Conservation (phyloP, 805 yeast species). For the Teunomyces cretensis region DNA sequence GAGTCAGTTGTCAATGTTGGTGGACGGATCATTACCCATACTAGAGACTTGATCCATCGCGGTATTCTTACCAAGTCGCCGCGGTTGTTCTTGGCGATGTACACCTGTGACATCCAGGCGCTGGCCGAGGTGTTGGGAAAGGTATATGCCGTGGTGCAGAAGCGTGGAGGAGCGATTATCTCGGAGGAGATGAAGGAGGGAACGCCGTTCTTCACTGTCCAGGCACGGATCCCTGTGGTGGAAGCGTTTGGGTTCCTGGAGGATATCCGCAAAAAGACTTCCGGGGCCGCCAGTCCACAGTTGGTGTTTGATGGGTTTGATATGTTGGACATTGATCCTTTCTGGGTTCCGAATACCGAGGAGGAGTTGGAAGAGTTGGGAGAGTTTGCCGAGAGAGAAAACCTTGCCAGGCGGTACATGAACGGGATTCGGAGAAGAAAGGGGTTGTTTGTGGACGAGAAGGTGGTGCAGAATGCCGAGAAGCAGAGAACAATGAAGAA, state of each 20-base stretch:
- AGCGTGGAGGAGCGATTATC: constrained; percentile 78
- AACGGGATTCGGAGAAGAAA: constrained; percentile 78
- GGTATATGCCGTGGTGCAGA: constrained; percentile 91
- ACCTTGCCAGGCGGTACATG: constrained; percentile 85
- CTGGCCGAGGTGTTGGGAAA: constrained; percentile 92
- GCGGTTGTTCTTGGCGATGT: constrained; percentile 87
- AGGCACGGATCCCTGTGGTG: constrained; percentile 84
- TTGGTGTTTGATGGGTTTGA: constrained; percentile 88
- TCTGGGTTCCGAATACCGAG: constrained; percentile 98
- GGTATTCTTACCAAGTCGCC: constrained; percentile 83
- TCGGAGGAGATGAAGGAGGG: constrained; percentile 98
- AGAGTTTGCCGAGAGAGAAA: constrained; percentile 87
- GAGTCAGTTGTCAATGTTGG: constrained; percentile 44
- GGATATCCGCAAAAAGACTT: constrained; percentile 86
- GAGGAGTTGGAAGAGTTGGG: constrained; percentile 94
- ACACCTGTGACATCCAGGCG: constrained; percentile 92
- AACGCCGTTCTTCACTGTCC: constrained; percentile 89
- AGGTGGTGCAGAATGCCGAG: constrained; percentile 88
- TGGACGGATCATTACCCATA: constrained; percentile 72
- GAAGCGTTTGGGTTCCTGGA: constrained; percentile 97
- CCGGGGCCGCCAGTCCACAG: constrained; percentile 98
- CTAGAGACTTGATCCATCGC: constrained; percentile 70
- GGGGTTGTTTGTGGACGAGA: constrained; percentile 87
- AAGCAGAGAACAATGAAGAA: constrained; percentile 86
- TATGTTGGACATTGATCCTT: constrained; percentile 87